phyloP scores from a whole-genome alignment of 768 basidiomycete species.

The Auricularia cornea region DNA sequence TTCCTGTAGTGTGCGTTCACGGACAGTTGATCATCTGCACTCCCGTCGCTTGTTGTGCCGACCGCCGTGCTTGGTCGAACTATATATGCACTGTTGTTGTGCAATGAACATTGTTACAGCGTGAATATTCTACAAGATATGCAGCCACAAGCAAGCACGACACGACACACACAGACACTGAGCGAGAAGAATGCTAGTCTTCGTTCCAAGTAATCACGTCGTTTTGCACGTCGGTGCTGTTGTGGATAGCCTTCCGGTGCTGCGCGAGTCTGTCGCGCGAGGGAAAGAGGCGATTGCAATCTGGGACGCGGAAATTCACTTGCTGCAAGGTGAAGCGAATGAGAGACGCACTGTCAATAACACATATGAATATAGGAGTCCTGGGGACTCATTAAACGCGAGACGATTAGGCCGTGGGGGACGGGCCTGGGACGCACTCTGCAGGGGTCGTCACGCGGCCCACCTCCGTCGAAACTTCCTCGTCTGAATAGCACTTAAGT shows the following conservation, averaged over 20 bases:
- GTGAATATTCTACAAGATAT: too few species aligned
- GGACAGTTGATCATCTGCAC: too few species aligned
- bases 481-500: constrained; percentile 34
- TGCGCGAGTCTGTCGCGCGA: constrained; percentile 57
- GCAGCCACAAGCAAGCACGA: too few species aligned
- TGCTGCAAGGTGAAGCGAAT: neutral
- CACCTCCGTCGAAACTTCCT: constrained; percentile 44
- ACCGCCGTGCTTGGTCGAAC: too few species aligned
- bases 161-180: too few species aligned
- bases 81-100: too few species aligned
- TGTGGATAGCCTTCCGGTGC: constrained; percentile 69
- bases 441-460: constrained; percentile 57
- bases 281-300: constrained; percentile 66
- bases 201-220: constrained; percentile 66
- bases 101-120: too few species aligned
- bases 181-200: constrained; percentile 4
- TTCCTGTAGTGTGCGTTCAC: too few species aligned
- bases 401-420: neutral
- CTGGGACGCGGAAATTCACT: constrained; percentile 20
- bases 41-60: too few species aligned
- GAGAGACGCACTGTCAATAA: constrained; percentile 39
- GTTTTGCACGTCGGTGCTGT: constrained; percentile 32
- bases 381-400: constrained; percentile 28
- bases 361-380: constrained; percentile 77
- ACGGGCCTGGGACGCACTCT: constrained; percentile 39